phyloP scores from a whole-genome alignment of 192 early-diverging fungal species.

The Diversispora epigaea region DNA sequence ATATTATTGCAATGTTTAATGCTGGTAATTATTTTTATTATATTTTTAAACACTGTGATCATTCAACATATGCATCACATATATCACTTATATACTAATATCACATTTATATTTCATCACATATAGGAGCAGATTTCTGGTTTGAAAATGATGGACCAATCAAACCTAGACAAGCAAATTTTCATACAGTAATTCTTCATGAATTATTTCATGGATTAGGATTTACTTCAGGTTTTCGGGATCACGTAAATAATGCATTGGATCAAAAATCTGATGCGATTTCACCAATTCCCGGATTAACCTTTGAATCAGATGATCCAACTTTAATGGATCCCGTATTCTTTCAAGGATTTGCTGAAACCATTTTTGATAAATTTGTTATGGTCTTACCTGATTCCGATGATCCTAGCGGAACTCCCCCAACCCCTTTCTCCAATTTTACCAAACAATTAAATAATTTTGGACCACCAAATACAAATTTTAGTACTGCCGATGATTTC shows the following conservation, averaged over 20 bases:
- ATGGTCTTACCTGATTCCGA: slow-evolving; percentile 17
- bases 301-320: background rate
- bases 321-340: background rate
- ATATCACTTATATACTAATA: background rate
- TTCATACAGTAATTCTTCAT: slow-evolving; percentile 38
- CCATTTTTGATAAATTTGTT: slow-evolving; percentile 36
- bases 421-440: background rate
- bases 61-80: background rate
- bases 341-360: slow-evolving; percentile 29
- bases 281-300: background rate
- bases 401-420: background rate
- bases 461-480: background rate
- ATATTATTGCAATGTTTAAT: slow-evolving; percentile 44
- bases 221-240: slow-evolving; percentile 34
- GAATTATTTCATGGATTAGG: slow-evolving; percentile 47
- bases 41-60: slow-evolving; percentile 29
- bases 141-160: slow-evolving; percentile 28
- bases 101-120: background rate
- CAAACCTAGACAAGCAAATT: slow-evolving; percentile 33
- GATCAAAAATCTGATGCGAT: background rate
- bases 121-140: slow-evolving; percentile 3
- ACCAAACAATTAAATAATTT: slow-evolving; percentile 1
- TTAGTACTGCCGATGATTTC: background rate
- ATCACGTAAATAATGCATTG: background rate
- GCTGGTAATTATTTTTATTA: slow-evolving; percentile 8